These are phyloP conservation scores for Skeletonema marinoi DNA, from an alignment of 108 stramenopile genomes.

Conservation along the genomic window DNA sequence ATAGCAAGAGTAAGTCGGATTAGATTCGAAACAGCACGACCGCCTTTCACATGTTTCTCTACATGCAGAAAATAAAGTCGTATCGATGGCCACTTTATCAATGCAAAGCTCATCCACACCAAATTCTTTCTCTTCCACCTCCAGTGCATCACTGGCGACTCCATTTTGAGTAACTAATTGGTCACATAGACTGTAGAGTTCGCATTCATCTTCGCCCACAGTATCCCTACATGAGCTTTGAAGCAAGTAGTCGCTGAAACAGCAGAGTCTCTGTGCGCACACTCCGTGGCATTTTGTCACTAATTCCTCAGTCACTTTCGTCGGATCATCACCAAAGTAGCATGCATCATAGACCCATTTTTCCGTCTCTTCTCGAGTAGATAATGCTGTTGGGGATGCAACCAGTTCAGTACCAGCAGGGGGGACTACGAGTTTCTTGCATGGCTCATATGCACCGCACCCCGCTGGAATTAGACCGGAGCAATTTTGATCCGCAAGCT, in stretches of 20 bases:
- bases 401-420: background rate
- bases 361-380: background rate
- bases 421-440: constrained; percentile 9
- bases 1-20: constrained; percentile 13
- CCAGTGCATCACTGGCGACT: background rate
- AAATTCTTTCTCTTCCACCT: constrained; percentile 1
- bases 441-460: constrained; percentile 15
- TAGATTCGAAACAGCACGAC: constrained; percentile 18
- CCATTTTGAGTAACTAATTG: constrained; percentile 14
- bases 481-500: constrained; percentile 14
- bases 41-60: constrained; percentile 1
- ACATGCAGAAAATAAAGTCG: constrained; percentile 8
- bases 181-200: background rate
- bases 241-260: constrained; percentile 1
- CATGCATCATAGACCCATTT: constrained; percentile 3
- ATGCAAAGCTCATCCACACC: constrained; percentile 3
- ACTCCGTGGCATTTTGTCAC: constrained; percentile 5
- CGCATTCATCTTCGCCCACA: constrained; percentile 14
- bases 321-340: constrained; percentile 1
- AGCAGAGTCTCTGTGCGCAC: constrained; percentile 10
- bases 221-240: constrained; percentile 12
- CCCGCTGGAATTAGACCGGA: background rate
- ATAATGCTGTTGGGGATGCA: background rate
- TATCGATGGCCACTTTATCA: background rate
- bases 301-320: background rate